phyloP scores from a whole-genome alignment of 805 yeast genomes.

The Starmerella riodocensis region DNA sequence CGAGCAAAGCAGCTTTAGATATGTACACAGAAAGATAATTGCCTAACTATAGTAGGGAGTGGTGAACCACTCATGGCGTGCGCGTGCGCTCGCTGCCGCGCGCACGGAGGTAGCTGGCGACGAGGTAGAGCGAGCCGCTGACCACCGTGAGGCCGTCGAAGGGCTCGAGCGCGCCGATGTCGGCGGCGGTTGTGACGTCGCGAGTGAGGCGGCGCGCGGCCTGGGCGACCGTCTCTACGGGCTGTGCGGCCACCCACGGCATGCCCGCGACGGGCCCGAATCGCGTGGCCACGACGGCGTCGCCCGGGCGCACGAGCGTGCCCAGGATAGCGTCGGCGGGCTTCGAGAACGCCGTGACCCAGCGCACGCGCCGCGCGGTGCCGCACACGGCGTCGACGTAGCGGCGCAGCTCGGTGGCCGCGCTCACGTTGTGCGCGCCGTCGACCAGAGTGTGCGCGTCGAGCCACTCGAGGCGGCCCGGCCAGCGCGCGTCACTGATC shows the following conservation, averaged over 20 bases:
- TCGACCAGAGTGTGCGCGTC: conserved; percentile 44
- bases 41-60: no score
- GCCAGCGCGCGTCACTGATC: conserved; percentile 52
- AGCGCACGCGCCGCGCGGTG: conserved; percentile 32
- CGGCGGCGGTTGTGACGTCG: conserved; percentile 19
- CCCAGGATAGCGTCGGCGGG: conserved; percentile 37
- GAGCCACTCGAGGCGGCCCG: conserved; percentile 64
- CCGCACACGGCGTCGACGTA: conserved; percentile 36
- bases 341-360: conserved; percentile 70
- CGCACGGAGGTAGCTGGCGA: conserved; percentile 33
- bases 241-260: conserved; percentile 75
- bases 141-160: conserved; percentile 33
- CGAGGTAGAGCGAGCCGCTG: conserved; percentile 61
- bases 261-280: conserved; percentile 69
- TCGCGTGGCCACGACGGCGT: conserved; percentile 45
- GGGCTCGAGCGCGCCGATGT: conserved; percentile 17
- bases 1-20: no score
- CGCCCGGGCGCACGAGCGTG: conserved; percentile 38
- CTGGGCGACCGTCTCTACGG: conserved; percentile 25
- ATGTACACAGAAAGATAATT: no score
- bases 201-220: conserved; percentile 16
- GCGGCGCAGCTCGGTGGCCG: conserved; percentile 57
- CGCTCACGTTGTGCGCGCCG: conserved; percentile 87
- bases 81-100: no score
- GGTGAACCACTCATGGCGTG: no score